Evolutionary conservation across 768 basidiomycete genomes (phyloP).

Genomic region (Lyophyllum semitale): DNA sequence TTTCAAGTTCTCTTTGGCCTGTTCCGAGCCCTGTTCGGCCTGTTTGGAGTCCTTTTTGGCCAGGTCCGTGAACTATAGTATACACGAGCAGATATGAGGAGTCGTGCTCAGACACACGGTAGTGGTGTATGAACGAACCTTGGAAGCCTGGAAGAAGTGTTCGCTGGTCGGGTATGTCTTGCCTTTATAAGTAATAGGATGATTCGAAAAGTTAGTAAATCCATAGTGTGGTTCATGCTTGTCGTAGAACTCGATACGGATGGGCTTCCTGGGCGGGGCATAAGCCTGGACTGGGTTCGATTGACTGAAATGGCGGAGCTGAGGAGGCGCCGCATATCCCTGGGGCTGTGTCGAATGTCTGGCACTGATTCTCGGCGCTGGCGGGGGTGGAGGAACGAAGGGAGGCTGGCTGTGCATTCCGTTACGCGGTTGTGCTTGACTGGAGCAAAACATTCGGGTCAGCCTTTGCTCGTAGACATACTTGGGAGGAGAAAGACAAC

Average conservation of each 20-base stretch:
- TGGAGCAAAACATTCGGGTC: neutral
- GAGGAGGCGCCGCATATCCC: neutral
- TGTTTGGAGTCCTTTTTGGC: slow-evolving; percentile 45
- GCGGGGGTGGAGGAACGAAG: neutral
- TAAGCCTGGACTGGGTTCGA: slow-evolving; percentile 6
- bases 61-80: slow-evolving; percentile 64
- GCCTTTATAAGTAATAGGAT: slow-evolving; percentile 58
- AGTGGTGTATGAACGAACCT: slow-evolving; percentile 40
- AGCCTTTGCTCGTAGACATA: neutral
- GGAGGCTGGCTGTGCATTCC: neutral
- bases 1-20: no score
- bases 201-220: slow-evolving; percentile 74
- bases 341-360: slow-evolving; percentile 6
- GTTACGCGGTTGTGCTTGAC: neutral
- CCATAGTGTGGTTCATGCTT: slow-evolving; percentile 67
- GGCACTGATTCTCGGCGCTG: neutral
- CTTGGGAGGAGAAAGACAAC: neutral
- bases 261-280: slow-evolving; percentile 6
- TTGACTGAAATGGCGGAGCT: neutral
- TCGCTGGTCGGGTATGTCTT: slow-evolving; percentile 74
- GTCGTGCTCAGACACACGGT: neutral
- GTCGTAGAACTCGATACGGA: slow-evolving; percentile 61
- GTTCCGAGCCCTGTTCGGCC: no score
- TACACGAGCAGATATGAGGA: neutral
- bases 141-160: slow-evolving; percentile 76